Base-by-base conservation (phyloP, 345 rosid genomes). In the Arabidopsis arenosa region DNA sequence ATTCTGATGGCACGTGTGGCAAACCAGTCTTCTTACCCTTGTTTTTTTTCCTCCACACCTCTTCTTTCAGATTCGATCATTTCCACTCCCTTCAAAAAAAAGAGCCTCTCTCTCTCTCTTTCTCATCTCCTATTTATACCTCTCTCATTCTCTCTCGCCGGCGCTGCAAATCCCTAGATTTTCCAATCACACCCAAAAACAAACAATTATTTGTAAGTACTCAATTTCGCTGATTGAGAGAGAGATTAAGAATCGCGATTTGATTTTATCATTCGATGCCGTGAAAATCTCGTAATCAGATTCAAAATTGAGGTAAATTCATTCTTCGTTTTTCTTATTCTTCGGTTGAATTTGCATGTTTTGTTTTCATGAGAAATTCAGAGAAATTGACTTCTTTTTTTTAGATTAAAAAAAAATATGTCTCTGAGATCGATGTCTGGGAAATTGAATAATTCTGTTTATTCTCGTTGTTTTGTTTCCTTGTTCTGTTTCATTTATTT, bases 141-240 rank as follows among this genome's bases (percentile, higher is more conserved):
- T 47, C 70, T 57, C n/a, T 74, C 75, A 44, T 43, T 72, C 73
- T 41, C 70, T 72, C 71, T 59, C 62, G 85, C 86, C 85, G 79
- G 83, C 85, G 84, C 83, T 63, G 81, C 39, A 14, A 78, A 78
- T 78, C 77, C 69, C 81, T 66, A 57, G 60, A 64, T 33, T 68
- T 76, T 54, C 5, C 32, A 28, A 28, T 28, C 57, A 61, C 72
- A 66, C 41, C 54, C 1, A 5, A 13, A 15, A 35, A 5, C 65
- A 68, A 1, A 2, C 9, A 11, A 1, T 36, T n/a, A 1, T 35
- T 58, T 14, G 1, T 35, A 17, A 39, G 0, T 54, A n/a, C 70
- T 66, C 6, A 35, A 6, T 70, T 54, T 45, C 37, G 52, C 6
- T 63, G 9, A 2, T 5, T 7, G 10, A 53, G 36, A 39, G 5